Evolutionary conservation across 2,329 filamentous ascomycete species (phyloP).

Genomic region (Coniochaeta hoffmannii): DNA sequence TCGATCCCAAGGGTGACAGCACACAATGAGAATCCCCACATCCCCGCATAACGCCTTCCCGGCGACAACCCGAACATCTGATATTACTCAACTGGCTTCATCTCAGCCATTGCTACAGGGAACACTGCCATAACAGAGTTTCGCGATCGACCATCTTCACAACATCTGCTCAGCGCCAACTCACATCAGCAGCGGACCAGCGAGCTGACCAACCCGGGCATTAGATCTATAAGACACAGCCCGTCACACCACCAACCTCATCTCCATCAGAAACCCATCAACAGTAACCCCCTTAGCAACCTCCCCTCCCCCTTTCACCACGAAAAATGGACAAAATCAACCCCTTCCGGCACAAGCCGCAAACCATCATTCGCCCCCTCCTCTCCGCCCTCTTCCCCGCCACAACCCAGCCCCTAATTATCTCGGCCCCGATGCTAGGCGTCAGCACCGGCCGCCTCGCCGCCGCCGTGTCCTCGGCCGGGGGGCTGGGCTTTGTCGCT

Average conservation of each 20-base stretch:
- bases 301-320: not conserved
- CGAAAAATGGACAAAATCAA: not conserved
- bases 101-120: no score
- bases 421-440: constrained; percentile 33
- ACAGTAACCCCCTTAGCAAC: not conserved
- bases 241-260: no score
- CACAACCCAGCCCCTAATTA: constrained; percentile 26
- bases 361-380: not conserved
- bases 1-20: no score
- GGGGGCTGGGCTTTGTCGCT: constrained; percentile 29
- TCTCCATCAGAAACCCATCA: not conserved
- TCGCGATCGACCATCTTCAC: no score
- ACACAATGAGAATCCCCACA: no score
- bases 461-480: constrained; percentile 30
- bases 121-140: no score
- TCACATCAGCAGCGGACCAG: not conserved
- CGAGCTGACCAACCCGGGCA: no score
- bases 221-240: no score
- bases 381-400: constrained; percentile 25
- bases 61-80: not conserved
- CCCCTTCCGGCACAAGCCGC: not conserved
- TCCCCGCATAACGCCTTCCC: not conserved
- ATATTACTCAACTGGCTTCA: not conserved
- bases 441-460: constrained; percentile 28
- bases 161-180: not conserved